Conservation (phyloP, 495 filamentous ascomycete genomes). For the Hypoxylon cercidicola region DNA sequence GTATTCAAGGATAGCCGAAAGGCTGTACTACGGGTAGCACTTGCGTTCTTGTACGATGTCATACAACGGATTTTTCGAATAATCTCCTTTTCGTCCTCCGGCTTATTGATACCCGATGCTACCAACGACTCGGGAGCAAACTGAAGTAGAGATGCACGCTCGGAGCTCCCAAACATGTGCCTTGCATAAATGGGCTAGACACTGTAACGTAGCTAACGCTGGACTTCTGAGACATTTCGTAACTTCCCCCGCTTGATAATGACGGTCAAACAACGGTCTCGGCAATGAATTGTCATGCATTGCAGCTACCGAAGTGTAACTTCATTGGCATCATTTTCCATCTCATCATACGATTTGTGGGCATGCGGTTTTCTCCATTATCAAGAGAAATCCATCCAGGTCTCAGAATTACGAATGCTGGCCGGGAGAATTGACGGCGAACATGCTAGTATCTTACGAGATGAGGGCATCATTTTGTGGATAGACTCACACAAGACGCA, state of each 20-base stretch:
- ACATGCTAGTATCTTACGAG: slow-evolving; percentile 37
- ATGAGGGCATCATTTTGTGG: slow-evolving; percentile 4
- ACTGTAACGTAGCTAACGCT: background rate
- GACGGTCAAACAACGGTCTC: slow-evolving; percentile 22
- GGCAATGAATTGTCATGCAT: slow-evolving; percentile 34
- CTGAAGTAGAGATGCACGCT: background rate
- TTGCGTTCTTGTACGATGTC: slow-evolving; percentile 8
- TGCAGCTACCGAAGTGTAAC: slow-evolving; percentile 41
- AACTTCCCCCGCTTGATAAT: slow-evolving; percentile 4
- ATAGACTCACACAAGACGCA: background rate
- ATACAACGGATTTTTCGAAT: slow-evolving; percentile 20
- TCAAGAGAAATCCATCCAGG: slow-evolving; percentile 1
- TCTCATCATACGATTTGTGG: slow-evolving; percentile 31
- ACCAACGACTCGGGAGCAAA: slow-evolving; percentile 24
- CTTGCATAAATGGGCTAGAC: slow-evolving; percentile 6
- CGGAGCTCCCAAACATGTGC: background rate
- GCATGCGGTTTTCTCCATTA: slow-evolving; percentile 23
- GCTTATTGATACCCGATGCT: slow-evolving; percentile 26
- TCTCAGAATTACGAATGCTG: slow-evolving; percentile 21
- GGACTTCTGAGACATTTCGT: background rate
- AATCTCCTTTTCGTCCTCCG: slow-evolving; percentile 10
- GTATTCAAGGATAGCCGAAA: slow-evolving; percentile 19
- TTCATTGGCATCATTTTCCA: background rate
- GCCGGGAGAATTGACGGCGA: background rate
- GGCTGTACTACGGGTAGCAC: slow-evolving; percentile 5